Percentiles rank a stretch among this genome's conserved stretches.
Conservation (phyloP, 495 filamentous ascomycete genomes). For the Tuber indicum region DNA sequence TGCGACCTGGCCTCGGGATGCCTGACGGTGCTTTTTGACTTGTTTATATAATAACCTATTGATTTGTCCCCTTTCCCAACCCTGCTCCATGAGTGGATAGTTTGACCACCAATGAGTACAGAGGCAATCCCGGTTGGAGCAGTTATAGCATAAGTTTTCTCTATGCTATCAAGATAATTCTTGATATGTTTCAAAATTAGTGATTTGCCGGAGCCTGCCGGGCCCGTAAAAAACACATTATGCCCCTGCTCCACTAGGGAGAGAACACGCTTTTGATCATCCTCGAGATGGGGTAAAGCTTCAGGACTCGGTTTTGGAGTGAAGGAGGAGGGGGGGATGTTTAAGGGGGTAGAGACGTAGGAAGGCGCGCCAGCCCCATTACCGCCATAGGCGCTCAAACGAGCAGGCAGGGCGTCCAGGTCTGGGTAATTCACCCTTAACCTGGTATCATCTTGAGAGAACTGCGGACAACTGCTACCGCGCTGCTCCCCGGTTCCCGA, state of each 20-base stretch:
- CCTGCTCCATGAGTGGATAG: conserved; percentile 39
- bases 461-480: neutral
- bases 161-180: conserved; percentile 17
- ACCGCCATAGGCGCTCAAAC: neutral
- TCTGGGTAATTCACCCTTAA: neutral
- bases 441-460: neutral
- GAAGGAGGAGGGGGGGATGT: neutral
- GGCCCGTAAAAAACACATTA: conserved; percentile 39
- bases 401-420: neutral
- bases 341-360: neutral
- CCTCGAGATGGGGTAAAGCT: conserved; percentile 1
- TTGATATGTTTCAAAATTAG: conserved; percentile 32
- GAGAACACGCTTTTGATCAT: conserved; percentile 26
- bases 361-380: neutral
- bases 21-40: neutral
- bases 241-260: conserved; percentile 21
- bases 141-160: conserved; percentile 28
- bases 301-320: neutral
- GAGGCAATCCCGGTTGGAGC: conserved; percentile 41
- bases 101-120: conserved; percentile 31
- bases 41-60: conserved; percentile 14
- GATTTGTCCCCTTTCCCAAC: conserved; percentile 37
- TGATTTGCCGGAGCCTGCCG: conserved; percentile 40
- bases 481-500: neutral
- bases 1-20: neutral